A percentile compares a stretch with the other conserved stretches of the same genome.
These are phyloP conservation scores for Dendrothele bispora DNA, from an alignment of 768 basidiomycete genomes.

Conservation along the genomic window DNA sequence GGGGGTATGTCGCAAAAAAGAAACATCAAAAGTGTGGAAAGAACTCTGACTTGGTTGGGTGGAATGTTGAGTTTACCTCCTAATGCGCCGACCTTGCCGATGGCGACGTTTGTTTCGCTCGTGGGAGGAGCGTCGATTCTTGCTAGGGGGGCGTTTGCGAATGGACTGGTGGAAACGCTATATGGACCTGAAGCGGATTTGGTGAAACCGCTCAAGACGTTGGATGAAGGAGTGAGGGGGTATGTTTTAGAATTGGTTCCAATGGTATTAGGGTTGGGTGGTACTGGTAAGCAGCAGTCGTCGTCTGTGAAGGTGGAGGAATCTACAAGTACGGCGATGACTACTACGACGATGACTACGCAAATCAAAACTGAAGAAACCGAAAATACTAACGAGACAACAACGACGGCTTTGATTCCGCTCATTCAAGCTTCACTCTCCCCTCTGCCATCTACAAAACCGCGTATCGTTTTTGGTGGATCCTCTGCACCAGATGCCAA, in stretches of 20 bases:
- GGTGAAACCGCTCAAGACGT: constrained; percentile 47
- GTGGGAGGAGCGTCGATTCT: constrained; percentile 54
- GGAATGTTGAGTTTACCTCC: constrained; percentile 43
- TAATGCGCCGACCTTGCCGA: constrained; percentile 15
- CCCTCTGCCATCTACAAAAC: constrained; percentile 53
- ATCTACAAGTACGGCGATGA: not conserved
- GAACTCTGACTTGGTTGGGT: constrained; percentile 64
- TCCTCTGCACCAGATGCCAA: too few species aligned
- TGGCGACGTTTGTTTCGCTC: constrained; percentile 69
- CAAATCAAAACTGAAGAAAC: not conserved
- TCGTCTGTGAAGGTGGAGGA: not conserved
- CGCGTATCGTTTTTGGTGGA: constrained; percentile 64
- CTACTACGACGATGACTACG: not conserved
- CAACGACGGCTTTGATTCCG: constrained; percentile 23
- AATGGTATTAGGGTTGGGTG: constrained; percentile 30
- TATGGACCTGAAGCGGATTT: constrained; percentile 54
- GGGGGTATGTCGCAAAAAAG: constrained; percentile 89
- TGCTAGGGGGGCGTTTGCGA: constrained; percentile 67
- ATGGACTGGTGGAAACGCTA: constrained; percentile 54
- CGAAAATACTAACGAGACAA: constrained; percentile 6
- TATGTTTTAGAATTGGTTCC: constrained; percentile 72
- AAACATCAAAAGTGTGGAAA: constrained; percentile 71
- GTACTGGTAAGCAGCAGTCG: constrained; percentile 27
- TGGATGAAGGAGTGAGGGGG: constrained; percentile 71
- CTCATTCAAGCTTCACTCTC: constrained; percentile 62